A percentile compares a stretch with the other conserved stretches of the same genome.
Evolutionary conservation across 441 rosid species (phyloP).

Genomic region (Erodium moschatum): DNA sequence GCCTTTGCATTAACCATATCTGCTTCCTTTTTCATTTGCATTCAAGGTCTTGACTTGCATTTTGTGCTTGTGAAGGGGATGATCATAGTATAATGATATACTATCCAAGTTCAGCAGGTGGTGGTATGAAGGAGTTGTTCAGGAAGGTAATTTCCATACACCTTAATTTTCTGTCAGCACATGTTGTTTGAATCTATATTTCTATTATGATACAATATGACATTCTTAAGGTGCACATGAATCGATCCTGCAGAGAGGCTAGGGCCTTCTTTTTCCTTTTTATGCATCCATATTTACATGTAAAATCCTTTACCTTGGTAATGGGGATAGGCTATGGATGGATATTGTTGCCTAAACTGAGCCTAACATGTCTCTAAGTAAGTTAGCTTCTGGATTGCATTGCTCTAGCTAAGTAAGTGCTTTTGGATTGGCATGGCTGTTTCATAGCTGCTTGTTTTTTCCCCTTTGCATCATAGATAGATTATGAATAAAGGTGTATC

Average conservation of each 20-base stretch:
- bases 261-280: neutral
- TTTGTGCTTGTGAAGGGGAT: constrained; percentile 55
- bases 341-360: neutral
- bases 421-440: neutral
- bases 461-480: too few species aligned
- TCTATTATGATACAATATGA: neutral
- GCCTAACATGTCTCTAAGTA: neutral
- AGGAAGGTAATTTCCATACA: constrained; percentile 60
- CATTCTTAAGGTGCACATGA: neutral
- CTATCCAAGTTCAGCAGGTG: constrained; percentile 98
- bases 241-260: neutral
- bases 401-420: neutral
- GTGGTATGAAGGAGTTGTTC: constrained; percentile 98
- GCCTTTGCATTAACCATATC: neutral
- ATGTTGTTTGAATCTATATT: neutral
- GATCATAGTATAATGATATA: constrained; percentile 97
- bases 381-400: neutral
- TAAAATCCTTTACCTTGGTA: neutral
- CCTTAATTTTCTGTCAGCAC: neutral
- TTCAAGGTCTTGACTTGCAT: constrained; percentile 11
- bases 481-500: neutral
- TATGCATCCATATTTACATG: neutral
- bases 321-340: neutral
- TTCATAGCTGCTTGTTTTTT: neutral
- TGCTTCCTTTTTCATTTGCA: constrained; percentile 16